Base-by-base conservation (phyloP, 179 eudicot species). In the Drosera spatulata region DNA sequence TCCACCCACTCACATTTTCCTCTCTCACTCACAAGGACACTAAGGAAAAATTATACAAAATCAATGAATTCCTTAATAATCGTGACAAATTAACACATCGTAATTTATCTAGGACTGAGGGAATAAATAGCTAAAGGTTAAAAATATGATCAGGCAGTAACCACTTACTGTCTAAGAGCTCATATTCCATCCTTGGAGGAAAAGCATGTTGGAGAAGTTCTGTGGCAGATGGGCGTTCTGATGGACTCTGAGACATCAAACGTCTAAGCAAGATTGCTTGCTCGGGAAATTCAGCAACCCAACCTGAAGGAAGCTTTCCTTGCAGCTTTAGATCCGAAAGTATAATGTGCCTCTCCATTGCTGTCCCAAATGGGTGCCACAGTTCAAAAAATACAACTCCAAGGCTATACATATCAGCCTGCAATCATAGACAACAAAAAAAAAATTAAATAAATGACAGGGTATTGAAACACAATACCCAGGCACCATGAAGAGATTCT, bases 391-490 rank as follows among this genome's bases (percentile, higher is more conserved):
- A 93, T 9, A 93, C 91, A 60, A 93, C 68, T 63, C 95, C 99
- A 53, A 93, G 64, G 72, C 99, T 93, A 74, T 90, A 90, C 97
- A 90, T 93, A 71, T 93, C 99, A 57, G 91, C 97, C 99, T 91
- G 79, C 55, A 60, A 61, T 60, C 66, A 63, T 53, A 66, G 22
- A 50, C 43, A n/a, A 51, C 33, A 38, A 71, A 55, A 41, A 4
- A 12, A 54, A 44, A 44, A n/a, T 11, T 22, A 7, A 53, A 53
- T 4, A 13, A 53, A 42, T 14, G 13, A 50, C 40, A 61, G 46
- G 44, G 11, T 47, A 58, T 41, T 13, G 48, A 46, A 39, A 65
- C 52, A 56, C 46, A 56, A 40, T 59, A 59, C 13, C 39, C 37
- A 51, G 71, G n/a, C 40, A 9, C 37, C 8, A 61, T 38, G 59